Conservation (phyloP, 805 yeast genomes). For the Yamadazyma ubonensis region DNA sequence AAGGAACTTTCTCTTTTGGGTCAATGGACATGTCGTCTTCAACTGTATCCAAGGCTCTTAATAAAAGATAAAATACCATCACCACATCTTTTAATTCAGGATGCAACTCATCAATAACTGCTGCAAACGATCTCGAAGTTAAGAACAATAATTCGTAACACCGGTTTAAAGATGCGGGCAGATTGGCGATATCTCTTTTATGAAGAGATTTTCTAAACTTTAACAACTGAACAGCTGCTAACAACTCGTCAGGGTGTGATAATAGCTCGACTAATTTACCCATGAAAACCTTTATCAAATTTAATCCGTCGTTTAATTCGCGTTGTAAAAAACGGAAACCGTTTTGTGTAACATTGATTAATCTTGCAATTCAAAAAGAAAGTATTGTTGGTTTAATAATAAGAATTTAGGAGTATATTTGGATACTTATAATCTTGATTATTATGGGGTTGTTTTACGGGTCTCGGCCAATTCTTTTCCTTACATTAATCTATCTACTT, state of each 20-base stretch:
- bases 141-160: constrained; percentile 66
- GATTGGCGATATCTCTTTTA: constrained; percentile 42
- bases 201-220: constrained; percentile 53
- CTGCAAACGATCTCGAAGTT: constrained; percentile 92
- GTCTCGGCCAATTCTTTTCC: too few species aligned
- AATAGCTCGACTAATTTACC: constrained; percentile 60
- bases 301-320: background rate
- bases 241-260: constrained; percentile 69
- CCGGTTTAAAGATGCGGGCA: constrained; percentile 37
- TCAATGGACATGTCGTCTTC: constrained; percentile 94
- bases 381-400: too few species aligned
- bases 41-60: constrained; percentile 91
- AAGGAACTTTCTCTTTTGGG: constrained; percentile 67
- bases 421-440: too few species aligned
- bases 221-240: constrained; percentile 60
- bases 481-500: constrained; percentile 8
- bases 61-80: constrained; percentile 78
- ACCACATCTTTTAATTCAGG: constrained; percentile 84
- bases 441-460: too few species aligned
- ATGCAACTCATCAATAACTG: constrained; percentile 86
- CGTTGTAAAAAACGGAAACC: background rate
- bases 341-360: too few species aligned
- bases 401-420: too few species aligned
- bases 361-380: too few species aligned
- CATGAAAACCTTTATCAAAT: constrained; percentile 38